These are phyloP conservation scores for Cladosporium velox DNA, from an alignment of 2,329 filamentous ascomycete species.

Conservation along the genomic window DNA sequence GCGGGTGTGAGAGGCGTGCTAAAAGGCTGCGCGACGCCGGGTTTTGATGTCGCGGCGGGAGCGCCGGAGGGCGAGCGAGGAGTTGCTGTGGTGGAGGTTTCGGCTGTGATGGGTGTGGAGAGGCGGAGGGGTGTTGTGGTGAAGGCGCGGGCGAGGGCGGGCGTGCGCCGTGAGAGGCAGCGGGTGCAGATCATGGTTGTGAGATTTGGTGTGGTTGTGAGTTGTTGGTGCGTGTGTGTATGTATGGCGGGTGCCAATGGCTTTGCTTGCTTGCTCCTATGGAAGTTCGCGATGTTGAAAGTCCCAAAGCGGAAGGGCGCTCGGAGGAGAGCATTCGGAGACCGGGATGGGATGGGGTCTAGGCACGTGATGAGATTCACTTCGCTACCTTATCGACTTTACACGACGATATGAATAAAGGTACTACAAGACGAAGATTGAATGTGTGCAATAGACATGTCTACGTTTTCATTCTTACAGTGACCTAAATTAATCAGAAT, in stretches of 20 bases:
- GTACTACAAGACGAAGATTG: not conserved
- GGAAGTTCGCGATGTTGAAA: conserved; percentile 17
- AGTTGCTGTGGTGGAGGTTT: conserved; percentile 34
- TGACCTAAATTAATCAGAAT: not conserved
- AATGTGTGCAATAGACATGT: not conserved
- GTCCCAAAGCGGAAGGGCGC: conserved; percentile 10
- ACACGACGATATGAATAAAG: not conserved
- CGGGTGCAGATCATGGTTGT: conserved; percentile 35
- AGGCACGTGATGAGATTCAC: not conserved
- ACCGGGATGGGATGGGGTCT: no score
- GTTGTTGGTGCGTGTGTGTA: not conserved
- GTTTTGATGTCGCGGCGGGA: conserved; percentile 48
- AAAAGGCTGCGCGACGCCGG: conserved; percentile 48
- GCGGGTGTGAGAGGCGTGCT: conserved; percentile 34
- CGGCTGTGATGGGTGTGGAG: conserved; percentile 33
- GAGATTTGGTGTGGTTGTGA: not conserved
- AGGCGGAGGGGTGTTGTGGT: conserved; percentile 16
- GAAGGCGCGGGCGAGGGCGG: conserved; percentile 6
- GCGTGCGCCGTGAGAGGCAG: conserved; percentile 30
- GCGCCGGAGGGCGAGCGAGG: conserved; percentile 35
- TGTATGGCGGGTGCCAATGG: not conserved
- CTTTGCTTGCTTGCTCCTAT: not conserved
- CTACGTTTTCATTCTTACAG: not conserved
- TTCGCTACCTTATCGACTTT: not conserved
- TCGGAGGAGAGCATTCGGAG: conserved; percentile 16